A percentile compares a stretch with the other conserved stretches of the same genome.
Evolutionary conservation across 2,329 filamentous ascomycete species (phyloP).

Genomic region (Fusarium sororula): DNA sequence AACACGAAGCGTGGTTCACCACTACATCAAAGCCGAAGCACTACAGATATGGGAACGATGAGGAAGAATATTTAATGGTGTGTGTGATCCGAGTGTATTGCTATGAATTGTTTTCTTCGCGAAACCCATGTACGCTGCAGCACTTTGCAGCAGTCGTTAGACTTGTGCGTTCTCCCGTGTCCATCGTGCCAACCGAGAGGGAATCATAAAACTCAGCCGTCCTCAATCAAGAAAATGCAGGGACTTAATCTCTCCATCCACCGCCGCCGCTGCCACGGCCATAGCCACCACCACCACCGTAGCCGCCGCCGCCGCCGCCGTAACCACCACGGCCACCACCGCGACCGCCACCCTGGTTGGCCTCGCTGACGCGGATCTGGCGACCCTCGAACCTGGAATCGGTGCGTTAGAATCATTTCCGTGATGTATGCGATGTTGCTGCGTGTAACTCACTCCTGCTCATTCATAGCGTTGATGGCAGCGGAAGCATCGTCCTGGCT

Average conservation of each 20-base stretch:
- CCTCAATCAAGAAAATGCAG: background rate
- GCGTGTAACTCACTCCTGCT: background rate
- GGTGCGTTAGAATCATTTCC: background rate
- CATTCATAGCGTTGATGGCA: background rate
- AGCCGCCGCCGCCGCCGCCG: background rate
- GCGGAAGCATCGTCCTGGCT: background rate
- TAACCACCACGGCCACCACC: constrained; percentile 1
- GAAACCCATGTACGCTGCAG: background rate
- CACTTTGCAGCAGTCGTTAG: background rate
- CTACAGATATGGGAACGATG: background rate
- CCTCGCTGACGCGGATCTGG: background rate
- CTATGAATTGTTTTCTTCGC: background rate
- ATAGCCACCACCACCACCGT: background rate
- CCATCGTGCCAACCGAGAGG: background rate
- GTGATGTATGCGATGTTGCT: background rate
- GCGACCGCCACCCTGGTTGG: background rate
- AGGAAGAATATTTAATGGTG: background rate
- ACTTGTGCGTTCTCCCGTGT: background rate
- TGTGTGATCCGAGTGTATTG: background rate
- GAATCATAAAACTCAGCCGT: background rate
- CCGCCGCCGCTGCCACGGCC: background rate
- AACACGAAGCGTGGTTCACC: background rate
- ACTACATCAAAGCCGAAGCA: background rate
- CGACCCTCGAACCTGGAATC: background rate
- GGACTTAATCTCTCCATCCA: background rate